These are phyloP conservation scores for Cutaneotrichosporon cyanovorans DNA, from an alignment of 1,284 basidiomycete species.

Conservation along the genomic window DNA sequence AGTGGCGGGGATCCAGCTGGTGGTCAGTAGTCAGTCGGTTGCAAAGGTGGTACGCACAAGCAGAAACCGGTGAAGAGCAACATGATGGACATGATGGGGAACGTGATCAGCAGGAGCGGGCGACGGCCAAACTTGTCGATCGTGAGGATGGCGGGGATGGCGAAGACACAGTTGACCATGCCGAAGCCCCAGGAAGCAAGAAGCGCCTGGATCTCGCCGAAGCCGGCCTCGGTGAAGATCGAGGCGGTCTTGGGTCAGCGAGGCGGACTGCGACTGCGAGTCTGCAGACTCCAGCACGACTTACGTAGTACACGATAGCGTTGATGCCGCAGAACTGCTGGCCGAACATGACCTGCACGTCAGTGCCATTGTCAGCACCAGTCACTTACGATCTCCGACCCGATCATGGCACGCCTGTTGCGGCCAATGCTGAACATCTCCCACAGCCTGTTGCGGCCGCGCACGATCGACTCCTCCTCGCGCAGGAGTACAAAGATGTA, in stretches of 20 bases:
- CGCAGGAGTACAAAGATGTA: constrained; percentile 34
- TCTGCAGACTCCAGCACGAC: neutral
- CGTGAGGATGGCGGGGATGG: constrained; percentile 24
- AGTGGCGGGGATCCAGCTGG: constrained; percentile 11
- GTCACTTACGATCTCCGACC: constrained; percentile 50
- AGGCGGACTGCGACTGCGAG: no score
- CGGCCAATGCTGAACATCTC: constrained; percentile 40
- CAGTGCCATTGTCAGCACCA: no score
- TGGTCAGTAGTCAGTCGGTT: neutral
- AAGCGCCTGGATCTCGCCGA: constrained; percentile 40
- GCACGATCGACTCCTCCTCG: constrained; percentile 6
- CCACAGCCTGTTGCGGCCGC: constrained; percentile 9
- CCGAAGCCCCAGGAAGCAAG: constrained; percentile 59
- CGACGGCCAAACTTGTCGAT: constrained; percentile 56
- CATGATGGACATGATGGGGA: constrained; percentile 48
- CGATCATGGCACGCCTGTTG: constrained; percentile 65
- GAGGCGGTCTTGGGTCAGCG: constrained; percentile 49
- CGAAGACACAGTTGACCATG: constrained; percentile 35
- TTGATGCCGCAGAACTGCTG: constrained; percentile 38
- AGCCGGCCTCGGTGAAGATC: constrained; percentile 55
- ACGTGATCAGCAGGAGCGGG: constrained; percentile 57
- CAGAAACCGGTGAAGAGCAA: constrained; percentile 44
- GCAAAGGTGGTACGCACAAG: constrained; percentile 7
- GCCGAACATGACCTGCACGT: constrained; percentile 56
- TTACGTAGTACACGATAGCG: constrained; percentile 12